Evolutionary conservation across 2,329 filamentous ascomycete genomes (phyloP), one percentile per base, ranked within the genome.

Genomic region (Epicoccum sorghinum): DNA sequence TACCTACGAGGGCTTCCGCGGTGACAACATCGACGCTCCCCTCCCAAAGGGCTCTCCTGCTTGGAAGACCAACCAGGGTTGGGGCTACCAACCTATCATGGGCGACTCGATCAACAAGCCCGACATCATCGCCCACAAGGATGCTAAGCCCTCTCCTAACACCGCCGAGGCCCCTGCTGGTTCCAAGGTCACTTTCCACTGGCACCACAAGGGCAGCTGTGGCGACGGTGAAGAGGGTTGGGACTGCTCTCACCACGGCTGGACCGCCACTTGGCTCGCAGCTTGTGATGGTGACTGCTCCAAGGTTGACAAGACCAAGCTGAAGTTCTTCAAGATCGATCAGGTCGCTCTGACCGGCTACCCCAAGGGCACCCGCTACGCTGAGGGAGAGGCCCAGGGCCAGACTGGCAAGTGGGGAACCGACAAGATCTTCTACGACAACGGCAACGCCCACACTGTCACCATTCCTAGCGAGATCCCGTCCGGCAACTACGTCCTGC

Each of bases 241-340:
- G 69, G 67, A 70, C 55, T 71, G 68, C 64, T 63, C 58, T 25
- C 69, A 72, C 56, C 69, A 71, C 52, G 68, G 70, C 44, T 69
- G 62, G 61, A 71, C 69, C n/a, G 52, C 68, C 38, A 69, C 67
- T 8, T 73, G 64, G 49, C 58, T 73, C 36, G 70, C 70, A 8
- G 44, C 65, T 1, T 72, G 69, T 65, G 57, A 66, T n/a, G 69
- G 69, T n/a, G 69, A 73, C 59, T 71, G 69, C 60, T 61, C 61
- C 43, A 53, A 68, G 38, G 64, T 70, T 39, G 61, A 68, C 36
- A 70, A 71, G 58, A 67, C 61, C 9, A 27, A 66, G 22, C 66
- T 73, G 13, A 39, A 61, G 22, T 73, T 71, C 60, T 71, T 72
- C 68, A 73, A 73, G 65, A 72, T 73, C 47, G 64, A 71, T 54